These are phyloP conservation scores for Spiraea crenata DNA, from an alignment of 331 rosid species.

Conservation along the genomic window DNA sequence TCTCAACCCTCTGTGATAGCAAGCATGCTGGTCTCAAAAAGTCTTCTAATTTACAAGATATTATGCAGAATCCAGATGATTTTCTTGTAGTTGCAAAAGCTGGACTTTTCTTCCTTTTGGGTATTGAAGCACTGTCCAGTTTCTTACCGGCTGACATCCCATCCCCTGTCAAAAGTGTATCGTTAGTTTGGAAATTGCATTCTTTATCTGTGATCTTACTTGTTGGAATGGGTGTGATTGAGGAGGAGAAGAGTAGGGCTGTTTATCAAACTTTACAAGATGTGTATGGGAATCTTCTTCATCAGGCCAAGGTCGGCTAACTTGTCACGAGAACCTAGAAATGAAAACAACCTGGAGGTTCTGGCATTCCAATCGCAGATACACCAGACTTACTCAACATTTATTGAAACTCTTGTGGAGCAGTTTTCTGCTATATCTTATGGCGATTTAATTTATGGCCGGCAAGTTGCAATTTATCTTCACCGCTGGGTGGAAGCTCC, in stretches of 20 bases:
- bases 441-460: constrained; percentile 78
- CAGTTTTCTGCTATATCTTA: constrained; percentile 86
- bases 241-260: constrained; percentile 64
- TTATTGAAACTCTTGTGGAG: constrained; percentile 82
- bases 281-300: constrained; percentile 73
- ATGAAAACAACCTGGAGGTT: constrained; percentile 43
- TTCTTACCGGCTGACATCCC: constrained; percentile 44
- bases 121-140: constrained; percentile 74
- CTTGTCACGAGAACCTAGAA: constrained; percentile 26
- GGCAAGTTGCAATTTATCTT: constrained; percentile 86
- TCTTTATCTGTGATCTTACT: constrained; percentile 80
- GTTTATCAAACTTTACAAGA: constrained; percentile 81
- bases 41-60: constrained; percentile 34
- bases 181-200: constrained; percentile 89
- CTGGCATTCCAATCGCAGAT: constrained; percentile 72
- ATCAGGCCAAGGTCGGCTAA: constrained; percentile 41
- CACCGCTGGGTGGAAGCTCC: constrained; percentile 74
- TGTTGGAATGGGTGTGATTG: constrained; percentile 76
- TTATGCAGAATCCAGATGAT: constrained; percentile 34
- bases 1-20: constrained; percentile 61
- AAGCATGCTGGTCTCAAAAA: constrained; percentile 49
- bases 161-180: constrained; percentile 68
- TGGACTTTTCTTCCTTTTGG: constrained; percentile 85
- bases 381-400: constrained; percentile 65
- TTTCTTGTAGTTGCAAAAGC: constrained; percentile 63